Percentiles rank a stretch among this genome's conserved stretches.
phyloP scores from a whole-genome alignment of 2,329 filamentous ascomycete species.

The Elsinoe necatrix region DNA sequence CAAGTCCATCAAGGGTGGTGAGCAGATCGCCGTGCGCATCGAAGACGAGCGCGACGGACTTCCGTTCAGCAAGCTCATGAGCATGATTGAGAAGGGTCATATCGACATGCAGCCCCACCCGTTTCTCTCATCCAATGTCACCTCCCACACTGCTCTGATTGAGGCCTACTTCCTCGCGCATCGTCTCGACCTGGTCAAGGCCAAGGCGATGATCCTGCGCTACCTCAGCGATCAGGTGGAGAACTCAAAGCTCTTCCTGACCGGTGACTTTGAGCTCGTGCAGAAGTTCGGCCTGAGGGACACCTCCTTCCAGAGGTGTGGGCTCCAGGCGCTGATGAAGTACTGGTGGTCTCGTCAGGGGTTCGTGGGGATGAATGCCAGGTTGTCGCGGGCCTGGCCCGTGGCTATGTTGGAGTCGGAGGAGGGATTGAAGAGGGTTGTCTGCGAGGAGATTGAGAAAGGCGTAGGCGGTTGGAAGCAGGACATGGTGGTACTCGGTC shows the following conservation, averaged over 20 bases:
- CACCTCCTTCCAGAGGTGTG: background rate
- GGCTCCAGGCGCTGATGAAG: background rate
- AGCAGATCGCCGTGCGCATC: no score
- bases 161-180: background rate
- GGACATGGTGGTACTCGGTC: no score
- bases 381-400: background rate
- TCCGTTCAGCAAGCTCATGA: background rate
- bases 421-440: background rate
- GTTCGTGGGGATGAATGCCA: background rate
- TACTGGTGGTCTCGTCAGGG: background rate
- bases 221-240: background rate
- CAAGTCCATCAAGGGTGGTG: no score
- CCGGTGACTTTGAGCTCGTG: background rate
- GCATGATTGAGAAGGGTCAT: background rate
- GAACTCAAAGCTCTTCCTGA: background rate
- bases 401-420: background rate
- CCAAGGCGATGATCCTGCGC: background rate
- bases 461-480: no score
- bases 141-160: background rate
- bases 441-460: background rate
- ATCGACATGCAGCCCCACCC: background rate
- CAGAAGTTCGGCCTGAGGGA: background rate
- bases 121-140: background rate
- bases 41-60: no score
- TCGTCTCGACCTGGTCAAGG: background rate